These are phyloP conservation scores for Haemoproteus tartakovskyi DNA, from an alignment of 169 alveolate genomes.

Conservation along the genomic window DNA sequence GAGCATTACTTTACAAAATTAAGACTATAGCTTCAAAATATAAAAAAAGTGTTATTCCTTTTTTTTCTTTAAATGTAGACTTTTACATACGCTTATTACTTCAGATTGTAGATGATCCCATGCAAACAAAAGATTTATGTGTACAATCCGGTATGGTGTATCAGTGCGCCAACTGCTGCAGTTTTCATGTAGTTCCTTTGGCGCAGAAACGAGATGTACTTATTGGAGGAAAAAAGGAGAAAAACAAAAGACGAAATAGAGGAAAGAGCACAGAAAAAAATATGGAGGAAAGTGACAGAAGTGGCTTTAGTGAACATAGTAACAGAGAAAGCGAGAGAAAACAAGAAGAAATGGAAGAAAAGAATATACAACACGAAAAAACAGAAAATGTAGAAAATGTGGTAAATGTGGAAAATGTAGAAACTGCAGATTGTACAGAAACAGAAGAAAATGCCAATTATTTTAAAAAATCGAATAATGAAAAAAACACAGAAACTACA, in stretches of 20 bases:
- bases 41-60: conserved; percentile 86
- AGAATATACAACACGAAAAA: background rate
- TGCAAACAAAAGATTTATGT: conserved; percentile 84
- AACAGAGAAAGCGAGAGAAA: background rate
- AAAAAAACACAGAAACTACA: background rate
- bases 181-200: conserved; percentile 75
- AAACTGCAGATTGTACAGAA: background rate
- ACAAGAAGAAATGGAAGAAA: background rate
- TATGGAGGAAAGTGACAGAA: background rate
- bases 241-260: conserved; percentile 7
- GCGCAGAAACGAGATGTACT: conserved; percentile 67
- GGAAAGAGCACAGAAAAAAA: background rate
- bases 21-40: conserved; percentile 88
- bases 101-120: conserved; percentile 82
- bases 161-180: conserved; percentile 83
- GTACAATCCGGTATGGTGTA: conserved; percentile 82
- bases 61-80: conserved; percentile 88
- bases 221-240: background rate
- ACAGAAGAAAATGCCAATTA: background rate
- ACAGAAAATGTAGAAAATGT: background rate
- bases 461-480: background rate
- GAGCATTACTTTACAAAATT: conserved; percentile 86
- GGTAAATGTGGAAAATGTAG: background rate
- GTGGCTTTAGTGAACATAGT: background rate
- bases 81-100: conserved; percentile 91